Conservation (phyloP, 805 yeast species). For the Schwanniomyces vanrijiae region DNA sequence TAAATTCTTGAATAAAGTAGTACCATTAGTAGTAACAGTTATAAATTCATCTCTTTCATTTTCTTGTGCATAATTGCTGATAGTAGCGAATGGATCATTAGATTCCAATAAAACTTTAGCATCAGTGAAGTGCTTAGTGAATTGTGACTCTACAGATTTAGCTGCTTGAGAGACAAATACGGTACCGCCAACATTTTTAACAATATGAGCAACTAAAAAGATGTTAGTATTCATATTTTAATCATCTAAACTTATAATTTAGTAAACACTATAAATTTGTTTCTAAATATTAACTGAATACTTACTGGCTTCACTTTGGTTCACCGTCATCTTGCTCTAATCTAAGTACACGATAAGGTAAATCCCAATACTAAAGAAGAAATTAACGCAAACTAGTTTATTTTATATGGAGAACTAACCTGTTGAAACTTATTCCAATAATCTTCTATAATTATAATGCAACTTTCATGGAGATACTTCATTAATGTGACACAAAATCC, state of each 20-base stretch:
- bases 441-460: background rate
- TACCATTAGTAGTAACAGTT: slow-evolving; percentile 54
- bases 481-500: background rate
- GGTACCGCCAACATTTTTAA: slow-evolving; percentile 23
- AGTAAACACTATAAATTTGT: too few relatives aligned
- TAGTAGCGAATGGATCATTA: slow-evolving; percentile 54
- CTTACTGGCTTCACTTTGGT: slow-evolving; percentile 1
- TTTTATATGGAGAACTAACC: background rate
- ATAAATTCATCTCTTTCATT: slow-evolving; percentile 21
- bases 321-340: background rate
- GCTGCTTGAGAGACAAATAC: slow-evolving; percentile 49
- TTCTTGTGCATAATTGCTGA: slow-evolving; percentile 29
- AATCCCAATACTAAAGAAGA: background rate
- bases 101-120: slow-evolving; percentile 35
- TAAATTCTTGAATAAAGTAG: slow-evolving; percentile 54
- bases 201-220: slow-evolving; percentile 28
- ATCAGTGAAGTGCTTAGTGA: slow-evolving; percentile 22
- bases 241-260: too few relatives aligned
- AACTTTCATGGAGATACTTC: background rate
- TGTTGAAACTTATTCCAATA: background rate
- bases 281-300: background rate
- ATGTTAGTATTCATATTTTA: slow-evolving; percentile 10
- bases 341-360: background rate
- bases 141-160: slow-evolving; percentile 38
- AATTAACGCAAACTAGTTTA: background rate